These are phyloP conservation scores for Cryptococcus maquisensis DNA, from an alignment of 1,284 basidiomycete genomes.

Conservation along the genomic window DNA sequence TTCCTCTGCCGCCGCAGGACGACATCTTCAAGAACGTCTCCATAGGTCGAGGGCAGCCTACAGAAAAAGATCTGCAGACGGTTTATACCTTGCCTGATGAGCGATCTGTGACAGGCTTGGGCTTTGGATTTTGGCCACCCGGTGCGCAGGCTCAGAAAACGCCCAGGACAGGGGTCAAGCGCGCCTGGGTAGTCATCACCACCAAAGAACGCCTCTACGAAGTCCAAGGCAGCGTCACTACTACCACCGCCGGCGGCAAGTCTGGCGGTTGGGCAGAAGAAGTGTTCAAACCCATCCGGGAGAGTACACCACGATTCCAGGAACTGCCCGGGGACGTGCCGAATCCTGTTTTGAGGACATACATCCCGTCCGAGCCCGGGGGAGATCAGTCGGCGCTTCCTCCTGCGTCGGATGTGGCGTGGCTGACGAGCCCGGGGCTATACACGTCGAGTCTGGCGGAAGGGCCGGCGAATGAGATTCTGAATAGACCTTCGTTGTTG, in stretches of 20 bases:
- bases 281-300: constrained; percentile 68
- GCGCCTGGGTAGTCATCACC: constrained; percentile 65
- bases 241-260: constrained; percentile 32
- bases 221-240: constrained; percentile 61
- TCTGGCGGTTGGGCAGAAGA: constrained; percentile 71
- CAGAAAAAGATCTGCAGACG: constrained; percentile 63
- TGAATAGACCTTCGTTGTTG: constrained; percentile 33
- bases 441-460: constrained; percentile 63
- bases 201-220: constrained; percentile 90
- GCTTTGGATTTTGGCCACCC: constrained; percentile 60
- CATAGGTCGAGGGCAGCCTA: constrained; percentile 40
- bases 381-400: constrained; percentile 54
- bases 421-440: constrained; percentile 87
- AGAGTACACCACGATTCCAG: constrained; percentile 73
- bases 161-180: constrained; percentile 18
- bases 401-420: constrained; percentile 65
- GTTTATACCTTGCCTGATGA: constrained; percentile 75
- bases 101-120: constrained; percentile 73
- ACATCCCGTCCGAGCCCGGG: constrained; percentile 60
- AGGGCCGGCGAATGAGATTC: constrained; percentile 30
- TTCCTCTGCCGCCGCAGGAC: constrained; percentile 67
- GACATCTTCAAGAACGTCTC: constrained; percentile 82
- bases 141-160: constrained; percentile 4
- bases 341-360: constrained; percentile 73
- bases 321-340: constrained; percentile 74